Evolutionary conservation across 2,329 filamentous ascomycete species (phyloP), one percentile per base, ranked within the genome.

Genomic region (Trichothecium sympodiale): DNA sequence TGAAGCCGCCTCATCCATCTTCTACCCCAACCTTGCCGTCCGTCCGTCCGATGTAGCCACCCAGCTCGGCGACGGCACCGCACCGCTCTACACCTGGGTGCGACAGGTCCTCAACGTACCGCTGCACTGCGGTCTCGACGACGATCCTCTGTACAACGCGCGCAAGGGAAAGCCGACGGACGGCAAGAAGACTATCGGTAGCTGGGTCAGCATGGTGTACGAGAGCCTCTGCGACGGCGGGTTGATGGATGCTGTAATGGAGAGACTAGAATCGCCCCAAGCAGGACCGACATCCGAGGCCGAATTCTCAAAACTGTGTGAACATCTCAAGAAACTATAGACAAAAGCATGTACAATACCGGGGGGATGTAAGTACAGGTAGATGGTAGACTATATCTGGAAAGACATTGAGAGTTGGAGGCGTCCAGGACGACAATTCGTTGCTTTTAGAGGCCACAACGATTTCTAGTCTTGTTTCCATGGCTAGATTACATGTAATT

Each of bases 101-200:
- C 53, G 55, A 7, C 44, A 46, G 3, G 44, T 35, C 27, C 37
- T 57, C 20, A 38, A 37, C 7, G 43, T 59, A 17, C 44, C 46
- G 1, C 51, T 47, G 8, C 54, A 57, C 29, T 48, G 47, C 25
- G 55, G 55, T 2, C 46, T 59, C 2, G 46, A 49, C 6, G 48
- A 57, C 17, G 52, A 55, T 17, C 49, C 51, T 5, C 38, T 55
- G 12, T 52, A 49, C 13, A 47, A 44, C 15, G 39, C 38, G 1
- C 43, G 46, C 9, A 46, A 46, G 31, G 45, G 45, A 1, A 37
- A 45, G 3, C 30, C 45, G 4, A 44, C 43, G 1, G 43, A 52
- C 18, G 36, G 31, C 8, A 54, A 53, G 43, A 54, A 50, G 43
- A 57, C 55, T 4, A 55, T 56, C 17, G 54, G 54, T 9, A 49